Evolutionary conservation across 352 stramenopile species (phyloP).

Genomic region (Phytopythium chamaehyphon): DNA sequence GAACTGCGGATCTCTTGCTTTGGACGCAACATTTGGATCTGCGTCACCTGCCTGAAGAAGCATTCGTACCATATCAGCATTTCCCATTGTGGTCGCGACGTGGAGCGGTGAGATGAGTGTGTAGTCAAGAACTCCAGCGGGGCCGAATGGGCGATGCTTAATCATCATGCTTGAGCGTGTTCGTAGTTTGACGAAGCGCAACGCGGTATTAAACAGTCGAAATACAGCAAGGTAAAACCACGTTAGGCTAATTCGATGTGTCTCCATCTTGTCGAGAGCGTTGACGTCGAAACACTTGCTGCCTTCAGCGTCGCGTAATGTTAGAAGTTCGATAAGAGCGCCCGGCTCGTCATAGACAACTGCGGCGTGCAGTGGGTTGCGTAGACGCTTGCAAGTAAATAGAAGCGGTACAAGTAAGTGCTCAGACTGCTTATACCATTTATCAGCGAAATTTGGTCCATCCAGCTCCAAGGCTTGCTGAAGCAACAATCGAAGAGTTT

Average conservation of each 20-base stretch:
- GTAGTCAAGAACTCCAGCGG: constrained; percentile 46
- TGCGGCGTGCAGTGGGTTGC: constrained; percentile 74
- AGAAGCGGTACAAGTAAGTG: constrained; percentile 17
- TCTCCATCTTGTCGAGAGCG: constrained; percentile 68
- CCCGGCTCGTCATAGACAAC: constrained; percentile 67
- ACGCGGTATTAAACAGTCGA: constrained; percentile 48
- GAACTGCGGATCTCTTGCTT: constrained; percentile 56
- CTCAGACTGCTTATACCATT: constrained; percentile 49
- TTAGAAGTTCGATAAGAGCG: constrained; percentile 59
- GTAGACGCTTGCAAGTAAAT: constrained; percentile 28
- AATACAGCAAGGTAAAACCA: constrained; percentile 72
- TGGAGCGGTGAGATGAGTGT: constrained; percentile 73
- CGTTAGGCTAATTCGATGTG: constrained; percentile 57
- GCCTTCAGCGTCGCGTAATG: constrained; percentile 16
- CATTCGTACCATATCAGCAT: constrained; percentile 61
- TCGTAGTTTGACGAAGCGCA: constrained; percentile 6
- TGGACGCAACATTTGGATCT: constrained; percentile 47
- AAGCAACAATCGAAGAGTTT: constrained; percentile 41
- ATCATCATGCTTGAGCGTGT: constrained; percentile 1
- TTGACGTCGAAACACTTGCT: constrained; percentile 57
- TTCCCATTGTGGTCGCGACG: constrained; percentile 62
- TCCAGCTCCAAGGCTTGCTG: constrained; percentile 50
- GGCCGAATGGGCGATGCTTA: constrained; percentile 51
- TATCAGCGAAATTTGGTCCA: constrained; percentile 50
- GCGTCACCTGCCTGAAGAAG: constrained; percentile 58